A percentile compares a stretch with the other conserved stretches of the same genome.
These are phyloP conservation scores for Quercus tomentella DNA, from an alignment of 331 rosid species.

Conservation along the genomic window DNA sequence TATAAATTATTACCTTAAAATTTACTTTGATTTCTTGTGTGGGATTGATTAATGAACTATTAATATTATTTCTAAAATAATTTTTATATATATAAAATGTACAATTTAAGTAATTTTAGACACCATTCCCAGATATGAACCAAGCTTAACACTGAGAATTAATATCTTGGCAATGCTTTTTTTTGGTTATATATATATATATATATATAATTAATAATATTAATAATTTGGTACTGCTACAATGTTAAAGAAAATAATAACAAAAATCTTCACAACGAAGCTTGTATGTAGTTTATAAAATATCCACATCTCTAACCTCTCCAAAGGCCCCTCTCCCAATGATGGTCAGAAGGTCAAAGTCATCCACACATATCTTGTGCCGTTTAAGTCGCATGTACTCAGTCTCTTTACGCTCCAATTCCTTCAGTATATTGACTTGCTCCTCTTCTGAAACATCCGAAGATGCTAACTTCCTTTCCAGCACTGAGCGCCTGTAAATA, in stretches of 20 bases:
- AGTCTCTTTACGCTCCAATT: constrained; percentile 88
- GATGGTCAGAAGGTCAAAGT: constrained; percentile 81
- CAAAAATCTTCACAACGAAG: neutral
- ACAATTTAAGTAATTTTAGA: neutral
- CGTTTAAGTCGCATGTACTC: constrained; percentile 79
- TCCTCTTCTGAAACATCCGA: constrained; percentile 78
- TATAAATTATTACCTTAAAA: neutral
- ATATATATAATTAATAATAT: no score
- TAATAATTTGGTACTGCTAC: neutral
- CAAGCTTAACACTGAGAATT: neutral
- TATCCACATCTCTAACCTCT: constrained; percentile 60
- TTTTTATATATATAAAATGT: neutral
- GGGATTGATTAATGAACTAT: neutral
- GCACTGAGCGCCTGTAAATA: constrained; percentile 67
- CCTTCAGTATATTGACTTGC: constrained; percentile 67
- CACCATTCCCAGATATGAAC: neutral
- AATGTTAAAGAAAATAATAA: neutral
- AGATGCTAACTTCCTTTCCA: constrained; percentile 67
- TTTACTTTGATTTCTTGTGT: neutral
- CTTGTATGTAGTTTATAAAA: neutral
- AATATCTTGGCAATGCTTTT: no score
- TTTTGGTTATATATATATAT: no score
- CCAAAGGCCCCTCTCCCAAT: constrained; percentile 98
- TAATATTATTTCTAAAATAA: neutral
- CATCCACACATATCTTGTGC: constrained; percentile 85